Base-by-base conservation (phyloP, 495 filamentous ascomycete species). In the Penicillium riverlandense region DNA sequence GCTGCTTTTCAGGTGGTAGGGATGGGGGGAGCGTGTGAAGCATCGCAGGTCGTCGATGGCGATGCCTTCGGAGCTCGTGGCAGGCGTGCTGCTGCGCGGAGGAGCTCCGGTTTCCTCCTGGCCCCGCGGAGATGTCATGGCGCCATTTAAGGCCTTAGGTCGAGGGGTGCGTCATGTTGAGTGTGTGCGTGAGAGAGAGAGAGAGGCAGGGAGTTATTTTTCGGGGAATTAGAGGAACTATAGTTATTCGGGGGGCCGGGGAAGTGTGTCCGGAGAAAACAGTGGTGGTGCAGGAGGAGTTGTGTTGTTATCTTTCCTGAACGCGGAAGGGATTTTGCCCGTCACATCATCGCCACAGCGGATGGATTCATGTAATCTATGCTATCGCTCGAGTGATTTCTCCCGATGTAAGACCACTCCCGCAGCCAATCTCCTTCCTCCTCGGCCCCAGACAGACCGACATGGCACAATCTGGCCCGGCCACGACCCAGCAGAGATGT, bases 1-100 rank as follows among this genome's bases (percentile, higher is more conserved):
- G 22, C 53, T 48, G 40, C 62, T 72, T 49, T 77, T 79, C 10
- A 34, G 32, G 54, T 80, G 75, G 52, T 90, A 89, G 7, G 86
- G 86, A 65, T 89, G 85, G 33, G 86, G 85, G 34, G 86, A 88
- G 54, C 85, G 83, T 40, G 82, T 84, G 37, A 79, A 72, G 30
- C 70, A 61, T 57, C 79, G 73, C 46, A 78, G 53, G 34, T 55
- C 37, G 32, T 63, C 58, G 6, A 44, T 30, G 33, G 50, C 38
- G 13, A 51, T 48, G 10, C 49, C 31, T 36, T 59, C 62, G 34
- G 53, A 47, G 38, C 46, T 48, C 11, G 36, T 36, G 37, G 46
- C 50, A 43, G 57, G 49, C 29, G 53, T 53, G 39, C 44, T 55
- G 27, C 40, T 58, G 47, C 52, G 53, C 29, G 49, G 45, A 48